Evolutionary conservation across 2,329 filamentous ascomycete species (phyloP), one percentile per base, ranked within the genome.

Genomic region (Ophiosphaerella herpotricha): DNA sequence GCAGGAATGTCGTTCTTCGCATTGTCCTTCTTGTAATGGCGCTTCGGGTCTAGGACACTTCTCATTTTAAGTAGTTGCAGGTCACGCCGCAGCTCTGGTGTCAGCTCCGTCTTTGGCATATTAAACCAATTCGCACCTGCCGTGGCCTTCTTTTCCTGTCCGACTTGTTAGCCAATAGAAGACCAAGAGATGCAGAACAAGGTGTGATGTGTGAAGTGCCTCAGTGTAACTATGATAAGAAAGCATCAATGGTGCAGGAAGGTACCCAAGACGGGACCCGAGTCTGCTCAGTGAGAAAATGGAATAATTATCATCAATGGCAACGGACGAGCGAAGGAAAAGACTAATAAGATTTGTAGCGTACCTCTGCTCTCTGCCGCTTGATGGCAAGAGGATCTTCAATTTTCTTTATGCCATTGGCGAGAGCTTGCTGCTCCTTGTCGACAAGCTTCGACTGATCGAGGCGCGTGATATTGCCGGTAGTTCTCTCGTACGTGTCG

Each of bases 61-160:
- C 94, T 86, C 88, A 97, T 93, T 58, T 90, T 87, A 51, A 99
- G 79, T 9, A 97, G 79, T 74, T 97, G 91, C 43, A 97, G 80
- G 70, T 99, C 93, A 61, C 91, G 84, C 75, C 92, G 96, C 54
- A 97, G 80, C 67, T 95, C 86, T 7, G 91, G 85, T 0, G 91
- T 96, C 43, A 96, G 75, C 43, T 90, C 81, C 23, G 93, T 97
- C 64, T 86, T 86, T 5, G 92, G 92, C 46, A 99, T 80, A 63
- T 95, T 83, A 77, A 88, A 97, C 93, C 93, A 97, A 50, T 89
- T 80, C 13, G 85, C 75, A 38, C 93, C 94, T 43, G 92, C 89
- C 54, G 87, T 89, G 49, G 82, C 78, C 71, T 82, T 84, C 64
- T 83, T 82, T 54, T 78, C 75, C 80, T 82, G 59, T 59, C 60